Evolutionary conservation across 1,284 basidiomycete genomes (phyloP).

Genomic region (Melanopsichium pennsylvanicum): DNA sequence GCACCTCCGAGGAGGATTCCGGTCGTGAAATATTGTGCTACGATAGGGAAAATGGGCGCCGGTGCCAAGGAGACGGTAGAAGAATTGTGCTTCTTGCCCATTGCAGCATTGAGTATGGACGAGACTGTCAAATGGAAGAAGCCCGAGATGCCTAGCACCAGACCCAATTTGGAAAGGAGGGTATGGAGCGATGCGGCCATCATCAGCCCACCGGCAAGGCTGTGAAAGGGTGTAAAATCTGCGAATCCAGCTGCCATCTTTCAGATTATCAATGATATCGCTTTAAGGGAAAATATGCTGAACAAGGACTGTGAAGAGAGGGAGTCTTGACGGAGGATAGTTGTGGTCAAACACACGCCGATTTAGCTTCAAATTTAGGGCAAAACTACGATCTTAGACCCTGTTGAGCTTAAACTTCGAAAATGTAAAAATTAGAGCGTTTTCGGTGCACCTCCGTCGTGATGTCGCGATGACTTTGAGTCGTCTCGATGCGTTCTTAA

Average conservation of each 20-base stretch:
- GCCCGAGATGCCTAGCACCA: conserved; percentile 60
- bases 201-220: conserved; percentile 60
- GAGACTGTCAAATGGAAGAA: conserved; percentile 54
- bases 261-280: too few relatives aligned
- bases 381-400: too few relatives aligned
- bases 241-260: conserved; percentile 18
- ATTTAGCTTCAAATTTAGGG: too few relatives aligned
- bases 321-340: too few relatives aligned
- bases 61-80: background rate
- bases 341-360: too few relatives aligned
- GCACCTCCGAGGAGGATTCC: conserved; percentile 57
- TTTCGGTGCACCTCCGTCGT: too few relatives aligned
- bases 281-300: too few relatives aligned
- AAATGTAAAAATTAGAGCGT: too few relatives aligned
- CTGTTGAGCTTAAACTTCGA: too few relatives aligned
- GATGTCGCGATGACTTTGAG: too few relatives aligned
- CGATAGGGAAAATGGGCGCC: conserved; percentile 25
- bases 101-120: background rate
- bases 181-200: conserved; percentile 56
- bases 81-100: background rate
- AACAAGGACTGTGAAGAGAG: too few relatives aligned
- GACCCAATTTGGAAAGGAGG: conserved; percentile 48
- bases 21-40: conserved; percentile 33
- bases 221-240: conserved; percentile 52
- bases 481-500: too few relatives aligned